phyloP scores from a whole-genome alignment of 2,329 filamentous ascomycete genomes.

The Alternaria alternata region DNA sequence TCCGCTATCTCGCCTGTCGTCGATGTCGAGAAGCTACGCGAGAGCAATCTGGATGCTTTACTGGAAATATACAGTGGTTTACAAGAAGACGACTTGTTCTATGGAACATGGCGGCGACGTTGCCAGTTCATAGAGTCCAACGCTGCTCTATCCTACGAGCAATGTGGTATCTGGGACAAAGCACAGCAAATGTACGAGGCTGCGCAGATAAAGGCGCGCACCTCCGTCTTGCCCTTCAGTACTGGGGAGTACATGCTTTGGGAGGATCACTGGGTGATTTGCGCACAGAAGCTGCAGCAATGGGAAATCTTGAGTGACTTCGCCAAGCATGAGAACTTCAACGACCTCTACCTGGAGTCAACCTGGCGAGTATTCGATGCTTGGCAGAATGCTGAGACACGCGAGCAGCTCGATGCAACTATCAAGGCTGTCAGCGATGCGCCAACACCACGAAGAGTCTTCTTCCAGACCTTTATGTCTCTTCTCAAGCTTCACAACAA shows the following conservation, averaged over 20 bases:
- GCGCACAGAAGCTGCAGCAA: conserved; percentile 96
- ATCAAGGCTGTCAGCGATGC: conserved; percentile 99
- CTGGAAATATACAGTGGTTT: conserved; percentile 89
- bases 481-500: conserved; percentile 93
- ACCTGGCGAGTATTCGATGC: conserved; percentile 96
- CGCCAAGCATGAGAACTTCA: conserved; percentile 98
- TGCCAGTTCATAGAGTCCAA: conserved; percentile 98
- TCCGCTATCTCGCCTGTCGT: conserved; percentile 83
- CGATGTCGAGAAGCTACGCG: conserved; percentile 83
- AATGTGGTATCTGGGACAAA: conserved; percentile 99
- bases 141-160: conserved; percentile 94
- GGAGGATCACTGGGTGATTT: conserved; percentile 99
- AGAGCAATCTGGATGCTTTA: conserved; percentile 96
- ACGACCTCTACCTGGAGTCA: conserved; percentile 92
- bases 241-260: conserved; percentile 98
- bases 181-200: conserved; percentile 96
- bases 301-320: conserved; percentile 99
- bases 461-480: conserved; percentile 99
- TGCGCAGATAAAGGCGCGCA: conserved; percentile 95
- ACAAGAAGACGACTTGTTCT: conserved; percentile 96
- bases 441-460: conserved; percentile 88
- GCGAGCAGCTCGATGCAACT: conserved; percentile 88
- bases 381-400: conserved; percentile 86
- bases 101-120: conserved; percentile 93
- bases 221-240: conserved; percentile 94